Conservation (phyloP, 2,329 filamentous ascomycete genomes). For the Aspergillus bombycis region DNA sequence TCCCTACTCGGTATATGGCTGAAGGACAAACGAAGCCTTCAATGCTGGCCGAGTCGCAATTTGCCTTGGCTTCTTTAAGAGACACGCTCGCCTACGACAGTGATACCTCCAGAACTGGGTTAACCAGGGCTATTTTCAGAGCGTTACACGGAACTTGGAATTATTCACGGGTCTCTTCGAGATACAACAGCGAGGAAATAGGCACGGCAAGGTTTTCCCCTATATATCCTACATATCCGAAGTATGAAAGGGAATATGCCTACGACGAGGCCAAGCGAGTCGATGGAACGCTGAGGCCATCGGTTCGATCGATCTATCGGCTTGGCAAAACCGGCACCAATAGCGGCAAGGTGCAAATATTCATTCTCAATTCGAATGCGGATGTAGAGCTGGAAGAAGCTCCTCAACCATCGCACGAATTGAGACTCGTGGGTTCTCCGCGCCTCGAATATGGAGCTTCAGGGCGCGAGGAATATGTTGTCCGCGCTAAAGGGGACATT, state of each 20-base stretch:
- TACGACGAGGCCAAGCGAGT: conserved; percentile 26
- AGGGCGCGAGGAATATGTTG: conserved; percentile 15
- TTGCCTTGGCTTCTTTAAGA: conserved; percentile 54
- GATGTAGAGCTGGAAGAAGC: conserved; percentile 4
- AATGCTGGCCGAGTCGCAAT: conserved; percentile 38
- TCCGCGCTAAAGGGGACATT: conserved; percentile 13
- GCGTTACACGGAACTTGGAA: conserved; percentile 72
- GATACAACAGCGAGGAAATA: conserved; percentile 54
- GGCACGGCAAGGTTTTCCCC: conserved; percentile 69
- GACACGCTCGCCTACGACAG: conserved; percentile 33
- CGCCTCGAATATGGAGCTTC: neutral
- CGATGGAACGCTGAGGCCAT: neutral
- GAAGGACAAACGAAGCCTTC: neutral
- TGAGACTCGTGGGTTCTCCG: conserved; percentile 11
- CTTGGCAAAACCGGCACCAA: neutral
- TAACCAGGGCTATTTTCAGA: conserved; percentile 64
- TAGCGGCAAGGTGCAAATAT: conserved; percentile 4
- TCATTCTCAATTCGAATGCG: neutral
- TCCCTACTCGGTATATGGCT: conserved; percentile 57
- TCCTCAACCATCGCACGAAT: conserved; percentile 9
- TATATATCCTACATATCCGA: conserved; percentile 56
- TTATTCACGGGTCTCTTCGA: conserved; percentile 56
- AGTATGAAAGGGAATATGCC: conserved; percentile 41
- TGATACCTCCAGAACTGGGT: neutral
- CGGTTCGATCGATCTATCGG: conserved; percentile 15